These are phyloP conservation scores for Fusarium cyanostomum DNA, from an alignment of 2,329 filamentous ascomycete genomes.

Conservation along the genomic window DNA sequence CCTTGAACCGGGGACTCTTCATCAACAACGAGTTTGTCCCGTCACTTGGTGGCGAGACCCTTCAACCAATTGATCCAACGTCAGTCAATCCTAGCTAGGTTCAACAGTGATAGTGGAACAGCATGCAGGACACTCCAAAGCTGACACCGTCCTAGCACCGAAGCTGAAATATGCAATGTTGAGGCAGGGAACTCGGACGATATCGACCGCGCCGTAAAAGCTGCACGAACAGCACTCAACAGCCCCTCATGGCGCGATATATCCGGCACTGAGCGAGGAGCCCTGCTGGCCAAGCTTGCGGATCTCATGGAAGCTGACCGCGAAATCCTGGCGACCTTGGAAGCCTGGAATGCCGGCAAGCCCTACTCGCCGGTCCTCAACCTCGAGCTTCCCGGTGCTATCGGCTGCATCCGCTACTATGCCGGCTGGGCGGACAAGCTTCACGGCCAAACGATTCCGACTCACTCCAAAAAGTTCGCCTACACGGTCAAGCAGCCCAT, in stretches of 20 bases:
- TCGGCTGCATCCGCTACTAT: too few relatives aligned
- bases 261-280: too few relatives aligned
- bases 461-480: too few relatives aligned
- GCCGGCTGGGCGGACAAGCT: too few relatives aligned
- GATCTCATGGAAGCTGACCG: slow-evolving; percentile 73
- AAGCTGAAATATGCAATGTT: slow-evolving; percentile 75
- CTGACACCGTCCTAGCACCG: slow-evolving; percentile 50
- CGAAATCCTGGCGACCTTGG: background rate
- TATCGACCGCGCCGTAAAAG: slow-evolving; percentile 74
- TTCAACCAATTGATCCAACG: slow-evolving; percentile 76
- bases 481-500: too few relatives aligned
- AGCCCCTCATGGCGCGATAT: too few relatives aligned
- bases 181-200: slow-evolving; percentile 73
- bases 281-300: slow-evolving; percentile 74
- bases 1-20: background rate
- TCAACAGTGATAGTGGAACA: too few relatives aligned
- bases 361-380: slow-evolving; percentile 38
- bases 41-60: slow-evolving; percentile 32
- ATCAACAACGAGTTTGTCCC: slow-evolving; percentile 13
- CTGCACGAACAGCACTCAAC: too few relatives aligned
- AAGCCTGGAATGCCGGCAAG: slow-evolving; percentile 69
- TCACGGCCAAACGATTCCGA: too few relatives aligned
- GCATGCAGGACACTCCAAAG: background rate
- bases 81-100: slow-evolving; percentile 48
- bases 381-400: too few relatives aligned